These are phyloP conservation scores for Metschnikowia sp. DNA, from an alignment of 805 yeast genomes.

Conservation along the genomic window DNA sequence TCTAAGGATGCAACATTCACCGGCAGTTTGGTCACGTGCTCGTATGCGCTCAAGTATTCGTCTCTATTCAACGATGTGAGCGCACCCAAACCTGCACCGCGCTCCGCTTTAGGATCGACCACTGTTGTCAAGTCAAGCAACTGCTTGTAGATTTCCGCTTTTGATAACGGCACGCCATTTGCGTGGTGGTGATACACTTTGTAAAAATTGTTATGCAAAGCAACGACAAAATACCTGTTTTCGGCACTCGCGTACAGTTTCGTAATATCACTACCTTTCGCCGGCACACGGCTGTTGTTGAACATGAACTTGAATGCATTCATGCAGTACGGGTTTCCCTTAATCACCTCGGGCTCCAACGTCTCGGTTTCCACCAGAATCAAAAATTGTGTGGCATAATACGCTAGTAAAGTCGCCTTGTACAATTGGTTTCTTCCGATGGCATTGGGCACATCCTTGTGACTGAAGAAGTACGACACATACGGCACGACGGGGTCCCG, in stretches of 20 bases:
- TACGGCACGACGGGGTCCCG: slow-evolving; percentile 94
- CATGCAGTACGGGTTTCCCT: slow-evolving; percentile 88
- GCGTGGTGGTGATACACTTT: slow-evolving; percentile 61
- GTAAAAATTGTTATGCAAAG: slow-evolving; percentile 75
- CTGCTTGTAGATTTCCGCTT: slow-evolving; percentile 53
- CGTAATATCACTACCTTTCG: slow-evolving; percentile 58
- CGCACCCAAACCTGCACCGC: slow-evolving; percentile 64
- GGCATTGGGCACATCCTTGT: slow-evolving; percentile 59
- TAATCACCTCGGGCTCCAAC: slow-evolving; percentile 76
- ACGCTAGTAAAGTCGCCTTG: slow-evolving; percentile 74
- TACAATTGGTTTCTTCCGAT: slow-evolving; percentile 61
- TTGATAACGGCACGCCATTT: slow-evolving; percentile 42
- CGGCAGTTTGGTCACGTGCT: slow-evolving; percentile 56
- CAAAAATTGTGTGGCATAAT: slow-evolving; percentile 66
- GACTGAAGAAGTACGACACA: slow-evolving; percentile 85
- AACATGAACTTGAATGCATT: slow-evolving; percentile 88
- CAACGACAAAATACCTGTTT: slow-evolving; percentile 69
- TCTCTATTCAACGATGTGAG: slow-evolving; percentile 86
- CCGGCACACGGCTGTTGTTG: slow-evolving; percentile 84
- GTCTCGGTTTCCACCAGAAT: slow-evolving; percentile 64
- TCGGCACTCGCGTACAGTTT: slow-evolving; percentile 45
- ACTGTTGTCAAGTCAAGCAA: slow-evolving; percentile 50
- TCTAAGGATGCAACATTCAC: slow-evolving; percentile 58
- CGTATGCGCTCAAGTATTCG: slow-evolving; percentile 63
- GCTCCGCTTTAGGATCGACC: slow-evolving; percentile 30